Percentiles rank a stretch among this genome's conserved stretches.
These are phyloP conservation scores for Xerocomellus dryophilus DNA, from an alignment of 768 basidiomycete species.

Conservation along the genomic window DNA sequence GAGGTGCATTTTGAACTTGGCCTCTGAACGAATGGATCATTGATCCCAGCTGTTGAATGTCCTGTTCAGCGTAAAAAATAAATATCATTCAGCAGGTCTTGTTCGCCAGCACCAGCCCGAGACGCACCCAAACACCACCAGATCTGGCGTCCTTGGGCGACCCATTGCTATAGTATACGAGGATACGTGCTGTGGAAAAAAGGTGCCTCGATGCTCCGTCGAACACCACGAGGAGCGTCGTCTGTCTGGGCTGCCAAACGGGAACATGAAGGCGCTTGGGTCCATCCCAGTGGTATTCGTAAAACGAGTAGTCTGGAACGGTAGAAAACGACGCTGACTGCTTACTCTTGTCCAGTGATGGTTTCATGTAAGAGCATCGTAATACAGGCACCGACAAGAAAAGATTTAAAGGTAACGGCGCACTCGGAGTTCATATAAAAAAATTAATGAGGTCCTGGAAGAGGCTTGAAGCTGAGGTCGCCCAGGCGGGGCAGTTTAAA, in stretches of 20 bases:
- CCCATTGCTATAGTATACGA: slow-evolving; percentile 15
- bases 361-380: slow-evolving; percentile 18
- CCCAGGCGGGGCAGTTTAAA: not conserved
- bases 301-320: slow-evolving; percentile 12
- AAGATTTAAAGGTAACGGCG: not conserved
- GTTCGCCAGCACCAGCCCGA: not conserved
- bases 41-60: slow-evolving; percentile 16
- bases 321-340: slow-evolving; percentile 4
- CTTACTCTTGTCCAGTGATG: slow-evolving; percentile 19
- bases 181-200: slow-evolving; percentile 21
- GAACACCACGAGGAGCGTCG: slow-evolving; percentile 22
- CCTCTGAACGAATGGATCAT: slow-evolving; percentile 9
- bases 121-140: slow-evolving; percentile 21
- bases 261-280: slow-evolving; percentile 20
- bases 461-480: not conserved
- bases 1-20: not conserved
- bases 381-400: not conserved
- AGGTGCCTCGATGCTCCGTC: slow-evolving; percentile 20
- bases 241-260: slow-evolving; percentile 25
- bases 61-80: slow-evolving; percentile 6
- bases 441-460: not conserved
- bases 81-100: not conserved
- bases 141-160: slow-evolving; percentile 8
- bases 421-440: not conserved
- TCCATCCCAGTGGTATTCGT: slow-evolving; percentile 24